Percentiles rank a stretch among this genome's conserved stretches.
phyloP scores from a whole-genome alignment of 139 green algal species.

The Coccomyxa sp. region DNA sequence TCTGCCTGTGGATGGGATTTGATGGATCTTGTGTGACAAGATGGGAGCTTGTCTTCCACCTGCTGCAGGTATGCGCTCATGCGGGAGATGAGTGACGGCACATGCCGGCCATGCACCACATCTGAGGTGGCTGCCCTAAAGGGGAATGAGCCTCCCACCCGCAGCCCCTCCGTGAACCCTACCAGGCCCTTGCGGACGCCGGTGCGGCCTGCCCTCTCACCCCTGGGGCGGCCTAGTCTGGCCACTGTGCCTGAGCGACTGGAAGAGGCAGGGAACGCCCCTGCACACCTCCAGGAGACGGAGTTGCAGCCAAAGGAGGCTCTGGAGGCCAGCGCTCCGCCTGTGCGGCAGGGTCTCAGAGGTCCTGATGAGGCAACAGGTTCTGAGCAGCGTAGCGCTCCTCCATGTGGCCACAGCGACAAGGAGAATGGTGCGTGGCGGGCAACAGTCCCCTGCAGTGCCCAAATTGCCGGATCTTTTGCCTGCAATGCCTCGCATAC shows the following conservation, averaged over 20 bases:
- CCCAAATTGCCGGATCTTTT: too few relatives aligned
- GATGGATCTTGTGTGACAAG: too few relatives aligned
- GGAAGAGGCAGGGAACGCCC: not conserved
- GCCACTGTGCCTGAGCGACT: not conserved
- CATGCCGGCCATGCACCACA: conserved; percentile 8
- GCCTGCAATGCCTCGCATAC: too few relatives aligned
- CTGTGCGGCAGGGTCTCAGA: too few relatives aligned
- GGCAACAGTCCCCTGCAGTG: too few relatives aligned
- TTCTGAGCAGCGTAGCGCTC: too few relatives aligned
- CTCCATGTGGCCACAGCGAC: too few relatives aligned
- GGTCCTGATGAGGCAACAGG: too few relatives aligned
- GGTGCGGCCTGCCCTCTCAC: not conserved
- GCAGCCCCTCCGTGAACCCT: not conserved
- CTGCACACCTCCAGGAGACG: not conserved
- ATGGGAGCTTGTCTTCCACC: too few relatives aligned
- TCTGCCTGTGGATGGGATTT: too few relatives aligned
- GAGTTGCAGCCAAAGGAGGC: not conserved
- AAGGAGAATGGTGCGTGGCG: too few relatives aligned
- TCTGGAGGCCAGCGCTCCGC: too few relatives aligned
- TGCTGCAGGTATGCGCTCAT: conserved; percentile 11
- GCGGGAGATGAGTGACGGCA: conserved; percentile 11
- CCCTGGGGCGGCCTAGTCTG: not conserved
- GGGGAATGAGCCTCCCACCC: not conserved
- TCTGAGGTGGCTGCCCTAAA: conserved; percentile 25
- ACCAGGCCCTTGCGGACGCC: not conserved